phyloP scores from a whole-genome alignment of 2,329 filamentous ascomycete genomes.

The Alternaria metachromatica region DNA sequence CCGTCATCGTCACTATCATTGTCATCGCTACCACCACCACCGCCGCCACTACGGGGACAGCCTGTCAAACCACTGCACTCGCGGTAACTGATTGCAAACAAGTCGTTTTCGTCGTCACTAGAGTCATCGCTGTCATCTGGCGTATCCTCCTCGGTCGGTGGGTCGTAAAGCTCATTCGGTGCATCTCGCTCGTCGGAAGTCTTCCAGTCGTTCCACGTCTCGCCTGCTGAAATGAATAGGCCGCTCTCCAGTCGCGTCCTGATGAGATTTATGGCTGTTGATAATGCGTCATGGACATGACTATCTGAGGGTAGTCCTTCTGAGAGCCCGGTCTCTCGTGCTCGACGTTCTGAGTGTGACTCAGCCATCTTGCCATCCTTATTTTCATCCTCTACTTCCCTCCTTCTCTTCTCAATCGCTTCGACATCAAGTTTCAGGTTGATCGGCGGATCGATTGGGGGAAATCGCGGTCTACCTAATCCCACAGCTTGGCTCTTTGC shows the following conservation, averaged over 20 bases:
- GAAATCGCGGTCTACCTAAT: background rate
- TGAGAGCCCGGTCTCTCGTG: background rate
- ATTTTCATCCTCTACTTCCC: background rate
- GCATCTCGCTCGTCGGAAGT: background rate
- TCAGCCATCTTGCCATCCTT: fast-evolving
- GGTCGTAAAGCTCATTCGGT: background rate
- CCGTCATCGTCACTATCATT: background rate
- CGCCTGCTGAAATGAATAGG: background rate
- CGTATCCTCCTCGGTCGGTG: background rate
- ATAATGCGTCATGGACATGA: background rate
- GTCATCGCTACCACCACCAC: too few species aligned
- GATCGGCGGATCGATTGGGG: background rate
- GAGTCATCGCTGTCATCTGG: background rate
- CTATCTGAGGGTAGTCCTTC: background rate
- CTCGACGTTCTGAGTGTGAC: background rate
- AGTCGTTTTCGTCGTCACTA: background rate
- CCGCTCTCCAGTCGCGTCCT: background rate
- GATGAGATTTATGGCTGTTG: background rate
- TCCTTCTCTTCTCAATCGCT: background rate
- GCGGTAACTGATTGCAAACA: background rate
- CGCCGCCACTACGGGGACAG: background rate
- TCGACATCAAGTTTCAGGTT: background rate
- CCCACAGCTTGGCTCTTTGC: background rate
- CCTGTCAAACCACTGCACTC: background rate
- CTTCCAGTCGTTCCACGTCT: background rate